phyloP scores from a whole-genome alignment of 2,329 filamentous ascomycete genomes.

The Trichoderma oligosporum region DNA sequence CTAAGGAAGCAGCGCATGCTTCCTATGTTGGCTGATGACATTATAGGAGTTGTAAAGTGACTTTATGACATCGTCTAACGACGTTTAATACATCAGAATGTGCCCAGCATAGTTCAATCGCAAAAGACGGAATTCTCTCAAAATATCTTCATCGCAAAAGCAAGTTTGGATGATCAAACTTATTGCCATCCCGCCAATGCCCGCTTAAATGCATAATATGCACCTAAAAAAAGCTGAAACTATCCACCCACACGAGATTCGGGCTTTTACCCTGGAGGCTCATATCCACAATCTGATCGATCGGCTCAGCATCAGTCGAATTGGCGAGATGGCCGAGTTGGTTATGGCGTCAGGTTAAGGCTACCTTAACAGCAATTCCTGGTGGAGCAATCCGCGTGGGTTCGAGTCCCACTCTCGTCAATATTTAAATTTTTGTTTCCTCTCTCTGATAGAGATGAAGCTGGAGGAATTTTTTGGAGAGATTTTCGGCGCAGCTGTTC shows the following conservation, averaged over 20 bases:
- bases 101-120: neutral
- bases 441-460: too few species aligned
- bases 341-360: slow-evolving; percentile 21
- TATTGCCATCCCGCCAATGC: slow-evolving; percentile 18
- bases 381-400: slow-evolving; percentile 22
- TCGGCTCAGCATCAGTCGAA: neutral
- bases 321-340: slow-evolving; percentile 19
- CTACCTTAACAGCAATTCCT: slow-evolving; percentile 21
- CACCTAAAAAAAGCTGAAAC: neutral
- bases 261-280: neutral
- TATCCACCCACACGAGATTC: neutral
- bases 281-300: neutral
- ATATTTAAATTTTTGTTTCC: neutral
- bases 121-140: neutral
- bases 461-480: too few species aligned
- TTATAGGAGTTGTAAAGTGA: slow-evolving; percentile 9
- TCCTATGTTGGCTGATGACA: slow-evolving; percentile 28
- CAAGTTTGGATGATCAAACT: neutral
- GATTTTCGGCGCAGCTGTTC: too few species aligned
- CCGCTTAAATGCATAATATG: slow-evolving; percentile 17
- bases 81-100: neutral
- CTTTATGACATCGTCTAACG: neutral
- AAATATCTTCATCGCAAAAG: neutral
- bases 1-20: slow-evolving; percentile 30
- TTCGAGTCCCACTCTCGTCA: slow-evolving; percentile 24